These are phyloP conservation scores for Xylaria sp. DNA, from an alignment of 495 filamentous ascomycete genomes.

Conservation along the genomic window DNA sequence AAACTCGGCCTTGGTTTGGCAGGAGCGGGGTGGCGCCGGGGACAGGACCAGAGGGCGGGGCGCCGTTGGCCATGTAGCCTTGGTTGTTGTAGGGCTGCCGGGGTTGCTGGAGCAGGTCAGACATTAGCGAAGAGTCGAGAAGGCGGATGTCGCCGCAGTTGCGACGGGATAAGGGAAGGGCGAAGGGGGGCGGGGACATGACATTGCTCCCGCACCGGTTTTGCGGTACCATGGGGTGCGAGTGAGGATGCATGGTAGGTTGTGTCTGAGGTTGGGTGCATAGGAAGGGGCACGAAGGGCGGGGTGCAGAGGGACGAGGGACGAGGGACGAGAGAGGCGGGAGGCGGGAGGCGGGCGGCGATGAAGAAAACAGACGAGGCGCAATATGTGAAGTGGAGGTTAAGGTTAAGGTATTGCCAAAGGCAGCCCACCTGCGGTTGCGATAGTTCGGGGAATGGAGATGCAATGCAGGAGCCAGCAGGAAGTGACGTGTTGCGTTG, in stretches of 20 bases:
- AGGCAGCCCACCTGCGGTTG: background rate
- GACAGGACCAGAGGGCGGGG: slow-evolving; percentile 50
- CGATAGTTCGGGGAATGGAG: background rate
- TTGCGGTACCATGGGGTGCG: background rate
- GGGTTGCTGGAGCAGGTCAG: slow-evolving; percentile 45
- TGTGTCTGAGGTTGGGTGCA: background rate
- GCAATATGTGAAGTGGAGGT: too few relatives aligned
- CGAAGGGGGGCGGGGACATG: slow-evolving; percentile 1
- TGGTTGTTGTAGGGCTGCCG: slow-evolving; percentile 50
- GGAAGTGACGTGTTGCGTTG: slow-evolving; percentile 15
- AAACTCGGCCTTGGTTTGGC: slow-evolving; percentile 68
- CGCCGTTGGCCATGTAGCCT: slow-evolving; percentile 63
- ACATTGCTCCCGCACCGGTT: background rate
- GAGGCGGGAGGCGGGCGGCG: background rate
- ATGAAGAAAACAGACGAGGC: background rate
- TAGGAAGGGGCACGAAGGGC: background rate
- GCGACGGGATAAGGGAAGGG: background rate
- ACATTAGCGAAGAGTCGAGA: slow-evolving; percentile 31
- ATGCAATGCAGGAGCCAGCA: background rate
- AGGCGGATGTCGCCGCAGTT: slow-evolving; percentile 4
- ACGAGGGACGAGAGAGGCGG: too few relatives aligned
- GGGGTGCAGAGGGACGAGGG: background rate
- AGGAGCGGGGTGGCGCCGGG: slow-evolving; percentile 63
- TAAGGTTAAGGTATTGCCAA: background rate
- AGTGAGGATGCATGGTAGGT: background rate